These are phyloP conservation scores for Vaccinium darrowii DNA, from an alignment of 148 eudicot species.

Conservation along the genomic window DNA sequence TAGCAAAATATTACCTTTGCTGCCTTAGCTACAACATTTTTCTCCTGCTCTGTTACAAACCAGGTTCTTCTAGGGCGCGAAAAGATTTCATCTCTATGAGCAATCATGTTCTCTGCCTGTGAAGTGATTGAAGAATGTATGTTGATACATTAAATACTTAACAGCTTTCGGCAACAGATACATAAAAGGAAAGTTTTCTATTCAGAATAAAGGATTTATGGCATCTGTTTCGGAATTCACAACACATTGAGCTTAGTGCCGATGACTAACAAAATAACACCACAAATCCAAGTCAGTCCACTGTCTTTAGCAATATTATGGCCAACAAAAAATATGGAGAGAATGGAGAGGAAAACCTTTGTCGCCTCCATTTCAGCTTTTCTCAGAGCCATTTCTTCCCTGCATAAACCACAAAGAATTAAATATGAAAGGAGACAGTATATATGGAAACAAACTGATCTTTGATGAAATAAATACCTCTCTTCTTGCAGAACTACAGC, in stretches of 20 bases:
- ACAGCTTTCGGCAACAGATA: neutral
- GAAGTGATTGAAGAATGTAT: constrained; percentile 17
- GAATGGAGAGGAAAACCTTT: constrained; percentile 52
- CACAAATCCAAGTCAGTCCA: neutral
- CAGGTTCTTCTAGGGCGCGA: constrained; percentile 93
- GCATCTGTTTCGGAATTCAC: neutral
- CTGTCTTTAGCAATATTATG: neutral
- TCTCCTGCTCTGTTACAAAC: constrained; percentile 83
- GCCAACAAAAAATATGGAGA: constrained; percentile 3
- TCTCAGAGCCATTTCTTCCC: constrained; percentile 96
- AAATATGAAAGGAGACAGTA: neutral
- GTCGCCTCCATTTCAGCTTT: constrained; percentile 98
- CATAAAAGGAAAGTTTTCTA: neutral
- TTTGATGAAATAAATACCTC: constrained; percentile 32
- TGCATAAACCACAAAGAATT: constrained; percentile 20
- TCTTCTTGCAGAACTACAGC: constrained; percentile 74
- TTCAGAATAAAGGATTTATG: neutral
- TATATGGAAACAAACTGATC: neutral
- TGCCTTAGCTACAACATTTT: constrained; percentile 61
- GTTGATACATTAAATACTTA: neutral
- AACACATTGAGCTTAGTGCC: neutral
- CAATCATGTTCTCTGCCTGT: constrained; percentile 92
- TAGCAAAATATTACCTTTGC: constrained; percentile 47
- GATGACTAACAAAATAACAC: constrained; percentile 1
- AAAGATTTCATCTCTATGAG: constrained; percentile 78